Percentiles rank a stretch among this genome's conserved stretches.
These are phyloP conservation scores for Xerocomus potaroensis DNA, from an alignment of 768 basidiomycete species.

Conservation along the genomic window DNA sequence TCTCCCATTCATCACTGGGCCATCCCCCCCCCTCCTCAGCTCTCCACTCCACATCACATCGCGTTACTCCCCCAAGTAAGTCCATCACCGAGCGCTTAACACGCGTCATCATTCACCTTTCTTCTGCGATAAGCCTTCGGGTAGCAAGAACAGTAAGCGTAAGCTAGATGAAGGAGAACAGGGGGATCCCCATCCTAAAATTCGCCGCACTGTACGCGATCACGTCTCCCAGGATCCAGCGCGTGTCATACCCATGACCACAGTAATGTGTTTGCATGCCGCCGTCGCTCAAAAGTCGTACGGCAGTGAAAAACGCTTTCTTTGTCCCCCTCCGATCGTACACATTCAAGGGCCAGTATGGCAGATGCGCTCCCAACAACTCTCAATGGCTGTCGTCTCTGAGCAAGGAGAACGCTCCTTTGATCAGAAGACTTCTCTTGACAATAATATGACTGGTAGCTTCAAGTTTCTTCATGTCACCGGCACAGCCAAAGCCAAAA, in stretches of 20 bases:
- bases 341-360: slow-evolving; percentile 87
- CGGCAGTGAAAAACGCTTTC: slow-evolving; percentile 90
- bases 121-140: slow-evolving; percentile 23
- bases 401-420: slow-evolving; percentile 80
- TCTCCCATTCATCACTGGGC: slow-evolving; percentile 38
- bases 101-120: slow-evolving; percentile 24
- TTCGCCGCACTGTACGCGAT: slow-evolving; percentile 79
- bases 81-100: slow-evolving; percentile 24
- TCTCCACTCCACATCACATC: slow-evolving; percentile 26
- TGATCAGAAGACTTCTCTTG: slow-evolving; percentile 79
- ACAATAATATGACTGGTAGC: slow-evolving; percentile 79
- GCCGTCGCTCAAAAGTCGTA: slow-evolving; percentile 96
- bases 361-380: slow-evolving; percentile 76
- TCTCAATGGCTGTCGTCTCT: slow-evolving; percentile 82
- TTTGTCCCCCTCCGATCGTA: slow-evolving; percentile 91
- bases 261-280: slow-evolving; percentile 85
- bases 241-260: slow-evolving; percentile 84
- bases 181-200: slow-evolving; percentile 67
- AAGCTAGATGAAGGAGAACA: slow-evolving; percentile 64
- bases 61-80: slow-evolving; percentile 39
- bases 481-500: slow-evolving; percentile 85
- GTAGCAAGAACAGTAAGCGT: slow-evolving; percentile 57
- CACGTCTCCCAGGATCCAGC: slow-evolving; percentile 73
- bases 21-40: slow-evolving; percentile 29
- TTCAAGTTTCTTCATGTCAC: slow-evolving; percentile 92